phyloP scores from a whole-genome alignment of 2,329 filamentous ascomycete species.

The Cordyceps cicadae region DNA sequence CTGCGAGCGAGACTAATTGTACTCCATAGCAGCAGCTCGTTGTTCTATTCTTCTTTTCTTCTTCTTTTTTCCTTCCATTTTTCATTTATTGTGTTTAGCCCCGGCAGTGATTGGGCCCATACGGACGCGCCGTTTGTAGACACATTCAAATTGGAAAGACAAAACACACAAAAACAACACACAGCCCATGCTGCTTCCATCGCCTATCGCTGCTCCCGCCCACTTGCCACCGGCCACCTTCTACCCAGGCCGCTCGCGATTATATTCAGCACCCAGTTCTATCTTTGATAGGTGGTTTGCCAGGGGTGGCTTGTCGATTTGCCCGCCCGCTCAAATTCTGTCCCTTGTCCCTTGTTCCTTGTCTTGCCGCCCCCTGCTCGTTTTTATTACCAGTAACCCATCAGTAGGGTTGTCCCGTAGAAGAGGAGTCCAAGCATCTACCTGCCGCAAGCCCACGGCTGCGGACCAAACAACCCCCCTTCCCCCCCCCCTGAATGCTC shows the following conservation, averaged over 20 bases:
- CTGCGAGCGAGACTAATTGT: not conserved
- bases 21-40: not conserved
- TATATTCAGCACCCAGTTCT: not conserved
- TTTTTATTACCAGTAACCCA: not conserved
- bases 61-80: not conserved
- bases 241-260: too few species aligned
- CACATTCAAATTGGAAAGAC: too few species aligned
- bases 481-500: not conserved
- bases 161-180: too few species aligned
- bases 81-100: too few species aligned
- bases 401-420: not conserved
- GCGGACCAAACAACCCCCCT: not conserved
- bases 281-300: not conserved
- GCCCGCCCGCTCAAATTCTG: not conserved
- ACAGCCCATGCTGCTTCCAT: not conserved
- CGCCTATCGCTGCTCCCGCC: not conserved
- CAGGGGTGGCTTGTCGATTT: conserved; percentile 9
- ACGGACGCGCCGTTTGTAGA: too few species aligned
- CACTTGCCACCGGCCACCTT: not conserved
- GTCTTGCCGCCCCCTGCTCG: not conserved
- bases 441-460: not conserved
- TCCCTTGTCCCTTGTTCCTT: not conserved
- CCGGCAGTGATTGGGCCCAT: too few species aligned
- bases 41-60: not conserved
- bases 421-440: not conserved